phyloP scores from a whole-genome alignment of 148 eudicot genomes.

The Nepenthes gracilis region DNA sequence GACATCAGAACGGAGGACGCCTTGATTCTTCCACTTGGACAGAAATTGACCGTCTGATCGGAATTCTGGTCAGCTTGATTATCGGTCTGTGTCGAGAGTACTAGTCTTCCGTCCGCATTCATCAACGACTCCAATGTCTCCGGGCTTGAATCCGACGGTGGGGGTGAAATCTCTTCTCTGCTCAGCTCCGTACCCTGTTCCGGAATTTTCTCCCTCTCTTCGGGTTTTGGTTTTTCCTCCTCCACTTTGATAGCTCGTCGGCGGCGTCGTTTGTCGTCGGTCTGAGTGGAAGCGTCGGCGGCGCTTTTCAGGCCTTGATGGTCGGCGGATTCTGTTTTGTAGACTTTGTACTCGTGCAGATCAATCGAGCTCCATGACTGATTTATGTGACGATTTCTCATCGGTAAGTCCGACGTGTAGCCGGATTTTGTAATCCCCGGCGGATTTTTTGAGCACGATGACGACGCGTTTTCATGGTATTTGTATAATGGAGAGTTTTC shows the following conservation, averaged over 20 bases:
- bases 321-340: conserved; percentile 18
- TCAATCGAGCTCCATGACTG: conserved; percentile 76
- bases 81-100: conserved; percentile 6
- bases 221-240: conserved; percentile 13
- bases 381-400: conserved; percentile 37
- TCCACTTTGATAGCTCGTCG: conserved; percentile 21
- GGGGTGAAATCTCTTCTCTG: conserved; percentile 76
- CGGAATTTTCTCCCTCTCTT: conserved; percentile 3
- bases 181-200: conserved; percentile 30
- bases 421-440: conserved; percentile 9
- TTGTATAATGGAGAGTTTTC: not conserved
- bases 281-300: conserved; percentile 89
- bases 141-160: conserved; percentile 94
- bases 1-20: conserved; percentile 77
- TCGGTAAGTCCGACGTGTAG: conserved; percentile 11
- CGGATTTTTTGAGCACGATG: not conserved
- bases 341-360: conserved; percentile 64
- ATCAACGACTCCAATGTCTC: conserved; percentile 73
- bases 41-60: conserved; percentile 17
- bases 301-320: conserved; percentile 25
- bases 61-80: conserved; percentile 4
- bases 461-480: not conserved
- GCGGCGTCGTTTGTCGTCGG: conserved; percentile 59
- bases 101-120: conserved; percentile 55
- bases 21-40: conserved; percentile 43